A percentile compares a stretch with the other conserved stretches of the same genome.
These are phyloP conservation scores for Penicillium sp. DNA, from an alignment of 2,329 filamentous ascomycete species.

Conservation along the genomic window DNA sequence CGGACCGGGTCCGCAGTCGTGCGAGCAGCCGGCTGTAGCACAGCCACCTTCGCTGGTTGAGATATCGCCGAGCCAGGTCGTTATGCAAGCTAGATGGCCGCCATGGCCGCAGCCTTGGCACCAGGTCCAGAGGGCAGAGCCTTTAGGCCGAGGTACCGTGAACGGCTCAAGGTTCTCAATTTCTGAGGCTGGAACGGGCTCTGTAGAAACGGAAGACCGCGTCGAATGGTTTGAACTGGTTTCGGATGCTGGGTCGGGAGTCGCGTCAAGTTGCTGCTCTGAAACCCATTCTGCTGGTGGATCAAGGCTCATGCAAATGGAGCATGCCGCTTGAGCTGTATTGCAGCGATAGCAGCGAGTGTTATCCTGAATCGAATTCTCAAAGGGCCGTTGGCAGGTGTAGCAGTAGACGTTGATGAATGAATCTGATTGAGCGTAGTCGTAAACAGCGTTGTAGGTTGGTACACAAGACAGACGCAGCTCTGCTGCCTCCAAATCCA, in stretches of 20 bases:
- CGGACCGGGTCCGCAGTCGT: conserved; percentile 57
- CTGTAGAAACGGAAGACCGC: conserved; percentile 44
- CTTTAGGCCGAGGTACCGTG: conserved; percentile 31
- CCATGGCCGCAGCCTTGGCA: conserved; percentile 63
- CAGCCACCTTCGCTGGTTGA: conserved; percentile 55
- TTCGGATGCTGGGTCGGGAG: conserved; percentile 19
- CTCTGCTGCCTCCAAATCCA: conserved; percentile 51
- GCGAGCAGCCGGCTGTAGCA: conserved; percentile 58
- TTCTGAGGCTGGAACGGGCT: conserved; percentile 27
- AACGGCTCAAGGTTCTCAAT: conserved; percentile 29
- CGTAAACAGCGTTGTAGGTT: conserved; percentile 56
- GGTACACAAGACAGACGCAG: conserved; percentile 58
- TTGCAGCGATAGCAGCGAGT: conserved; percentile 53
- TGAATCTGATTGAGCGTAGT: conserved; percentile 56
- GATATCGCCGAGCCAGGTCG: conserved; percentile 54
- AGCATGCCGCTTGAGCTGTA: conserved; percentile 41
- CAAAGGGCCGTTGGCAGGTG: conserved; percentile 57
- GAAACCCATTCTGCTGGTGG: conserved; percentile 43
- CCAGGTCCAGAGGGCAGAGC: conserved; percentile 52
- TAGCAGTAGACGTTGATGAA: conserved; percentile 56
- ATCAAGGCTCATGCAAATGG: conserved; percentile 44
- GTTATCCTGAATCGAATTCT: conserved; percentile 50
- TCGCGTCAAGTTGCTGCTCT: conserved; percentile 19
- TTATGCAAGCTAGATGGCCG: conserved; percentile 58
- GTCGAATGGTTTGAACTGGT: conserved; percentile 43